Conservation (phyloP, 371 early-diverging fungal genomes). For the Mycotypha africana region DNA sequence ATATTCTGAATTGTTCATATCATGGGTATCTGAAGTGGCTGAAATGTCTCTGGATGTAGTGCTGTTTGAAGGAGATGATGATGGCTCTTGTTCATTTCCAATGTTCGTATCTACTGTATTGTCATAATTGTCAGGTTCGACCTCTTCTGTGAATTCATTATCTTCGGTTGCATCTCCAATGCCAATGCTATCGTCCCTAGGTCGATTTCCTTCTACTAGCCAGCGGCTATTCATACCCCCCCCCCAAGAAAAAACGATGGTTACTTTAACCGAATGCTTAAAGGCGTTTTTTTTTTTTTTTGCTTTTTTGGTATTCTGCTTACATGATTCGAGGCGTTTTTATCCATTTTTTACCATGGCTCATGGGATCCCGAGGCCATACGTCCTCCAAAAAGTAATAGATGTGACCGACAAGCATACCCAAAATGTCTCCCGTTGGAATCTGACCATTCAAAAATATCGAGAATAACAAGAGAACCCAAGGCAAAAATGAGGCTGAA, state of each 20-base stretch:
- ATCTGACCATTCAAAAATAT: conserved; percentile 62
- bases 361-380: conserved; percentile 75
- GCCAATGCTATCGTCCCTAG: conserved; percentile 12
- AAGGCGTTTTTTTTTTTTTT: background rate
- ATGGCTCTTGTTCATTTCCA: too few species aligned
- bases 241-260: too few species aligned
- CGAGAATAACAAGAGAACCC: conserved; percentile 84
- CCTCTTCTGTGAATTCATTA: background rate
- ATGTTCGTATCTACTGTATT: too few species aligned
- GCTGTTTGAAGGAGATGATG: too few species aligned
- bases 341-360: conserved; percentile 54
- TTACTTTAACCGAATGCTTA: background rate
- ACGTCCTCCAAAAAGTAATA: conserved; percentile 95
- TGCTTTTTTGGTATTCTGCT: conserved; percentile 3
- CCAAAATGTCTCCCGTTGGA: conserved; percentile 80
- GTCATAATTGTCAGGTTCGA: background rate
- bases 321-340: conserved; percentile 64
- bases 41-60: too few species aligned
- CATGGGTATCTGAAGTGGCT: too few species aligned
- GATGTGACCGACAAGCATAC: conserved; percentile 86
- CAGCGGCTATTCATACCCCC: conserved; percentile 13
- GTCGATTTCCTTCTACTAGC: conserved; percentile 18
- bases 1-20: too few species aligned
- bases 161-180: conserved; percentile 2
- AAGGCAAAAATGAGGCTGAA: conserved; percentile 91